Conservation (phyloP, 2,329 filamentous ascomycete species). For the Xylariaceae sp. region DNA sequence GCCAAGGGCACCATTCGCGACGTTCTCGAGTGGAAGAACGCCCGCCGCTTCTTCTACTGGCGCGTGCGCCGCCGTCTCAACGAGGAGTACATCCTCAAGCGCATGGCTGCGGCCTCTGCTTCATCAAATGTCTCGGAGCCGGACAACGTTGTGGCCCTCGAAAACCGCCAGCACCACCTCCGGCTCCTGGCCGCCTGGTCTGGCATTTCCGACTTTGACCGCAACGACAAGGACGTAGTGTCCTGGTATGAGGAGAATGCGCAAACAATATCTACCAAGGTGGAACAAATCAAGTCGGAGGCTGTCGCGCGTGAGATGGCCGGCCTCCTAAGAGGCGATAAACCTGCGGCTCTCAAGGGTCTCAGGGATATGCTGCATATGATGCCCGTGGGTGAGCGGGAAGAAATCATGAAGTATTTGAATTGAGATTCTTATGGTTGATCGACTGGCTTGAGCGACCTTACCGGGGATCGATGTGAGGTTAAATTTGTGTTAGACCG, state of each 20-base stretch:
- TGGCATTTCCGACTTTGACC: constrained; percentile 73
- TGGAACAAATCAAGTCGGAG: constrained; percentile 81
- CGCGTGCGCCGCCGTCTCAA: constrained; percentile 94
- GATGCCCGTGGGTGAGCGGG: constrained; percentile 85
- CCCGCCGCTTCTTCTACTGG: constrained; percentile 99
- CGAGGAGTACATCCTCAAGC: constrained; percentile 95
- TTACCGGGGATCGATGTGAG: too few relatives aligned
- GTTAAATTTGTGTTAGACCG: neutral
- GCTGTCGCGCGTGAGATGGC: constrained; percentile 55
- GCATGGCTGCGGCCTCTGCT: constrained; percentile 61
- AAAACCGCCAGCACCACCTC: constrained; percentile 68
- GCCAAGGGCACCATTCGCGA: constrained; percentile 94
- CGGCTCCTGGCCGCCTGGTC: constrained; percentile 83
- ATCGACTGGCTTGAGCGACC: too few relatives aligned
- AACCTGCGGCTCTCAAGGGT: constrained; percentile 78
- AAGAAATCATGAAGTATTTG: constrained; percentile 71
- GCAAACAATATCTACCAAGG: constrained; percentile 78
- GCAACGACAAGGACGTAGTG: constrained; percentile 80
- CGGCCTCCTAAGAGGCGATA: constrained; percentile 49
- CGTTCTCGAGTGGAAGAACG: constrained; percentile 81
- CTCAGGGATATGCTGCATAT: constrained; percentile 84
- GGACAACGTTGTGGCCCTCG: constrained; percentile 39
- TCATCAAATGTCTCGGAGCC: constrained; percentile 39
- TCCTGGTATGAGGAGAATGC: constrained; percentile 97
- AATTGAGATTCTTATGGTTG: constrained; percentile 36